Evolutionary conservation across 1,284 basidiomycete species (phyloP), one percentile per base, ranked within the genome.

Genomic region (Ganoderma multipileum): DNA sequence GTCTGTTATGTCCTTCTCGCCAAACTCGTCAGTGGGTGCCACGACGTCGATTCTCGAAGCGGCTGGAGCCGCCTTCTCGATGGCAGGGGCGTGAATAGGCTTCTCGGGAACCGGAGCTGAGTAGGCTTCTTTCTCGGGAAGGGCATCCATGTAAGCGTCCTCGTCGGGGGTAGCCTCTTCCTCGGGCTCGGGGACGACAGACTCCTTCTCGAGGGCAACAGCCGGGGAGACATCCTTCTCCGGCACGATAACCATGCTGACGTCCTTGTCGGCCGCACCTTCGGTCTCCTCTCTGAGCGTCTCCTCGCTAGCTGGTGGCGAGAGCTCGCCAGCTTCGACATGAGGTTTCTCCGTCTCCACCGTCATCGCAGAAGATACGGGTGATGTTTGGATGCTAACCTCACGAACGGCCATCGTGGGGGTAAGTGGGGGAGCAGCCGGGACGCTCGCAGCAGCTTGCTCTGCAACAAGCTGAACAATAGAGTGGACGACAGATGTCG

Each of bases 251-350:
- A 23, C 23, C 23, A 52, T 52, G 47, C 26, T 3, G 11, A 12
- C 47, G 23, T 28, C 47, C 47, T 52, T 26, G 11, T 52, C 47
- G 47, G 23, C 23, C 2, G 38, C 47, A 26, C 42, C 57, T 26
- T 72, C 69, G 1, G 69, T 67, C 39, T 72, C 71, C 39, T 70
- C 71, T 26, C 69, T 65, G 2, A 72, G 67, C 6, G 71, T 72
- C 61, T 71, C 69, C 50, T 72, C 71, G 63, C 71, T 72, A 47
- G 63, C 67, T 5, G 67, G 69, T 7, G 71, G 71, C 11, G 71
- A 72, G 3, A 72, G 66, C 42, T 72, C 71, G 18, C 67, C 71
- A 30, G 57, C 38, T 8, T 70, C 69, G 16, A 69, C 58, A 39
- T 65, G 67, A 26, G 41, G 44, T 8, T 68, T 68, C 20, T 67